phyloP scores from a whole-genome alignment of 106 monocot genomes.

The Dendrobium huoshanense region DNA sequence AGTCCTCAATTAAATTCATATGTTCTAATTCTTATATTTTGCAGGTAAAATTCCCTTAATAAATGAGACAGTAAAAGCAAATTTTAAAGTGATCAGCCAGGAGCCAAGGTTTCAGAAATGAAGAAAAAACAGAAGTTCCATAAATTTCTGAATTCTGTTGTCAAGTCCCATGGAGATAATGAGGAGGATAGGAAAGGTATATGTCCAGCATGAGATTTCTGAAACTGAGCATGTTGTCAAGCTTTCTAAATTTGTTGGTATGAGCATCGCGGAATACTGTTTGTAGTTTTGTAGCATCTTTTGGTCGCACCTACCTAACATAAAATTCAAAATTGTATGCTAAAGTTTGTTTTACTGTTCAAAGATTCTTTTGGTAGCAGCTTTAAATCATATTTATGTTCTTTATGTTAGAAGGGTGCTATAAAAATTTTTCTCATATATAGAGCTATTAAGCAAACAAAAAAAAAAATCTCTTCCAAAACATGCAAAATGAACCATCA shows the following conservation, averaged over 20 bases:
- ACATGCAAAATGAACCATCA: not conserved
- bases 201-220: not conserved
- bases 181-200: conserved; percentile 7
- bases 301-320: not conserved
- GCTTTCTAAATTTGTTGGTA: not conserved
- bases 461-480: not conserved
- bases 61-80: not conserved
- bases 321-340: not conserved
- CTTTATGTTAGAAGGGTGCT: not conserved
- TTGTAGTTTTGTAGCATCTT: not conserved
- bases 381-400: not conserved
- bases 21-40: conserved; percentile 1
- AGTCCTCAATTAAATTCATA: not conserved
- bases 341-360: not conserved
- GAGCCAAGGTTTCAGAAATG: not conserved
- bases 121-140: conserved; percentile 8
- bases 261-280: not conserved
- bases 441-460: not conserved
- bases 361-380: not conserved
- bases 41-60: not conserved
- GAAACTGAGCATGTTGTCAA: not conserved
- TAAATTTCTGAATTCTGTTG: conserved; percentile 10
- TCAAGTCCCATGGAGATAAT: conserved; percentile 10
- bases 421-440: not conserved
- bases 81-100: not conserved